These are phyloP conservation scores for Talaromyces islandicus DNA, from an alignment of 2,329 filamentous ascomycete species.

Conservation along the genomic window DNA sequence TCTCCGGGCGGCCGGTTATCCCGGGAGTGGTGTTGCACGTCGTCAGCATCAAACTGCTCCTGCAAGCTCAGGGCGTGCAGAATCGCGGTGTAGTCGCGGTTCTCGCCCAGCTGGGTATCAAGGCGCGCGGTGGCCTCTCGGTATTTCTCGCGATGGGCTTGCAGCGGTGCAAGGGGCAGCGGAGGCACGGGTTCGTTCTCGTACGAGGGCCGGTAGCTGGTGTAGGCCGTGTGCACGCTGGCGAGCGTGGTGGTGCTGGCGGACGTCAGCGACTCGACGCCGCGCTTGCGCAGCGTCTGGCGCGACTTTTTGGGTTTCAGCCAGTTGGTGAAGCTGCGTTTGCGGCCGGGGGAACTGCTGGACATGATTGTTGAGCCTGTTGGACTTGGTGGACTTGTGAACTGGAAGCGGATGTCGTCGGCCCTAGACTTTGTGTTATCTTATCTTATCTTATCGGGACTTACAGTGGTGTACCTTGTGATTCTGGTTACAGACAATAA, in stretches of 20 bases:
- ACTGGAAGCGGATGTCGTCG: neutral
- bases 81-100: constrained; percentile 30
- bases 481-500: too few species aligned
- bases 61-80: constrained; percentile 29
- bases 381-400: too few species aligned
- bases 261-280: constrained; percentile 1
- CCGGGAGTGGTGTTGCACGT: constrained; percentile 12
- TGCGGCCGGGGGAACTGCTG: neutral
- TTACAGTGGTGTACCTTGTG: too few species aligned
- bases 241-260: constrained; percentile 9
- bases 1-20: constrained; percentile 31
- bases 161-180: constrained; percentile 23
- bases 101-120: constrained; percentile 32
- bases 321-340: constrained; percentile 9
- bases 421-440: neutral
- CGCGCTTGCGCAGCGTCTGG: constrained; percentile 12
- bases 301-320: constrained; percentile 13
- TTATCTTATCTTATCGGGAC: neutral
- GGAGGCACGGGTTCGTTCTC: constrained; percentile 1
- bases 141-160: constrained; percentile 30
- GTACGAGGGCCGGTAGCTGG: constrained; percentile 4
- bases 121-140: constrained; percentile 19
- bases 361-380: constrained; percentile 1
- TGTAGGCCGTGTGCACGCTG: constrained; percentile 3
- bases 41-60: constrained; percentile 19